These are phyloP conservation scores for Paecilomyces variotii DNA, from an alignment of 2,329 filamentous ascomycete species.

Conservation along the genomic window DNA sequence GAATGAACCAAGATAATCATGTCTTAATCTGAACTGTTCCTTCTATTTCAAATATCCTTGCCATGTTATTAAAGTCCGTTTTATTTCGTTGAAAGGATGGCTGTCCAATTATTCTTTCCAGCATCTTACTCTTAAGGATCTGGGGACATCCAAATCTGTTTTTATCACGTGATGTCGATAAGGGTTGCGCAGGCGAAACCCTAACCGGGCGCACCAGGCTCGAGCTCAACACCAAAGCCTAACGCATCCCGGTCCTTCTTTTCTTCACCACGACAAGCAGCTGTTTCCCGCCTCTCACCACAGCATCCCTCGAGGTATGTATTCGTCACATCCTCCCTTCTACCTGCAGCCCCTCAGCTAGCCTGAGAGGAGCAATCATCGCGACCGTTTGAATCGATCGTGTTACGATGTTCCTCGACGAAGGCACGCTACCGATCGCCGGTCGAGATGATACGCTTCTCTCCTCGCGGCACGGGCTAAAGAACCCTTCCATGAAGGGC, in stretches of 20 bases:
- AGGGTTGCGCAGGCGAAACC: slow-evolving; percentile 19
- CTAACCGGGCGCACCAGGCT: slow-evolving; percentile 24
- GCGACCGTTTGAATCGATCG: slow-evolving; percentile 3
- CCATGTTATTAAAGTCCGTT: no score
- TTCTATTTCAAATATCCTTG: no score
- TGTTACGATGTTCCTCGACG: not conserved
- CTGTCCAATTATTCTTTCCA: no score
- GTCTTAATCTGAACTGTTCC: not conserved
- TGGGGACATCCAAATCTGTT: not conserved
- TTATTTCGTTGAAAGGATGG: no score
- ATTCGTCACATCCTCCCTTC: slow-evolving; percentile 10
- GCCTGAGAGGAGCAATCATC: slow-evolving; percentile 38
- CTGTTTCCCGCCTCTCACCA: slow-evolving; percentile 18
- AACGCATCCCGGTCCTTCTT: slow-evolving; percentile 8
- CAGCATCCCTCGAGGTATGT: slow-evolving; percentile 37
- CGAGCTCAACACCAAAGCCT: slow-evolving; percentile 15
- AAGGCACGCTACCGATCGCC: not conserved
- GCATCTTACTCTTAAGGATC: no score
- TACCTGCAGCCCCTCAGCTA: slow-evolving; percentile 32
- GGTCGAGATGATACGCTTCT: slow-evolving; percentile 35
- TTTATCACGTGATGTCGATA: slow-evolving; percentile 21
- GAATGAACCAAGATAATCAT: not conserved
- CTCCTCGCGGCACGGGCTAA: slow-evolving; percentile 51
- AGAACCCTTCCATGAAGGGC: slow-evolving; percentile 58
- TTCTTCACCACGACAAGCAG: slow-evolving; percentile 7